Percentiles rank a stretch among this genome's conserved stretches.
phyloP scores from a whole-genome alignment of 2,329 filamentous ascomycete genomes.

The Aspergillus felis region DNA sequence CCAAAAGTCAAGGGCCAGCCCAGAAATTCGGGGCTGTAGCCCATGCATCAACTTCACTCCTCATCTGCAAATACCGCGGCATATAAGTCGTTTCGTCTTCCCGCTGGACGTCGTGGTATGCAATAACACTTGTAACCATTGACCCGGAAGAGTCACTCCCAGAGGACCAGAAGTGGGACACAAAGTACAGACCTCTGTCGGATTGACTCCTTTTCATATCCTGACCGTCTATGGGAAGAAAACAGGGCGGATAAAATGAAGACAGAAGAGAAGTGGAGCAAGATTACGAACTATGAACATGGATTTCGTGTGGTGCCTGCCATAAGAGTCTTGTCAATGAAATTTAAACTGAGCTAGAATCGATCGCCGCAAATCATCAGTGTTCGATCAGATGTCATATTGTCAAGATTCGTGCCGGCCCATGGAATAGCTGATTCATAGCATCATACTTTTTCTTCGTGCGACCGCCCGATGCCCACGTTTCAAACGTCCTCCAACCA shows the following conservation, averaged over 20 bases:
- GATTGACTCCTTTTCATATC: neutral
- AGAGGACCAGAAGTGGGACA: neutral
- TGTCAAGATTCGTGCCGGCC: neutral
- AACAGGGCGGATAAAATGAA: neutral
- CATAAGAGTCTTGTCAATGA: neutral
- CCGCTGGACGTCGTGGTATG: neutral
- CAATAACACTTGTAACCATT: too few relatives aligned
- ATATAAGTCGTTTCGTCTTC: neutral
- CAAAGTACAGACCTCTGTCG: neutral
- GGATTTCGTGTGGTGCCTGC: neutral
- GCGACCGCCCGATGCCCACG: conserved; percentile 31
- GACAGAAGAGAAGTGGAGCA: neutral
- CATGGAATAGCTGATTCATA: conserved; percentile 17
- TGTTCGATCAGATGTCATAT: neutral
- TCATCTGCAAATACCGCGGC: neutral
- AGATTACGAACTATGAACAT: conserved; percentile 3
- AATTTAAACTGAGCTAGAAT: neutral
- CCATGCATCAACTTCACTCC: neutral
- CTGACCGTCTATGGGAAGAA: neutral
- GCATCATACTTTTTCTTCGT: conserved; percentile 40
- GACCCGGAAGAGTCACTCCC: neutral
- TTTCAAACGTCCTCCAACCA: conserved; percentile 14
- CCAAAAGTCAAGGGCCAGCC: conserved; percentile 28
- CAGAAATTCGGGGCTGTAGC: neutral
- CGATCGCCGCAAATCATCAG: neutral